phyloP scores from a whole-genome alignment of 2,329 filamentous ascomycete species.

The Lasiodiplodia hormozganensis region DNA sequence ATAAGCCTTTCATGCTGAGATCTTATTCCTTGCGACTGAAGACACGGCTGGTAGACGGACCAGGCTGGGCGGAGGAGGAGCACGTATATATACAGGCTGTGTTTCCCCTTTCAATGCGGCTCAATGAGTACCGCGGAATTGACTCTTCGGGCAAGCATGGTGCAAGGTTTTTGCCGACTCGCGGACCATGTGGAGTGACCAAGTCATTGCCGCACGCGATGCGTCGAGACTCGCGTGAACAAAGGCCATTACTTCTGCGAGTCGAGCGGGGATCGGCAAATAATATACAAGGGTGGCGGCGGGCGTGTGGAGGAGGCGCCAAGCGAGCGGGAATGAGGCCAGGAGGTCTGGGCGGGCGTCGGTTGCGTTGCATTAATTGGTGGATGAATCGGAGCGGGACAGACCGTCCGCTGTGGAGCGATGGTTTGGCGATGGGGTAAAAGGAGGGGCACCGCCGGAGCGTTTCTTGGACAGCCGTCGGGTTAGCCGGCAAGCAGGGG shows the following conservation, averaged over 20 bases:
- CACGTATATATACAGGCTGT: background rate
- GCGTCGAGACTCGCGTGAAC: background rate
- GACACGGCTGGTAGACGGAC: background rate
- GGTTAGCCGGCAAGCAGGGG: background rate
- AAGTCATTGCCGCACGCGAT: background rate
- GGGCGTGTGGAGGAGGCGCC: background rate
- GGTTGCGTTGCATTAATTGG: slow-evolving; percentile 11
- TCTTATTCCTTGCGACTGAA: background rate
- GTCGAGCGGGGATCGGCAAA: background rate
- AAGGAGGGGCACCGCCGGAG: slow-evolving; percentile 1
- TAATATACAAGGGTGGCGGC: background rate
- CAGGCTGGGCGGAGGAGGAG: background rate
- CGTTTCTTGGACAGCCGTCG: background rate
- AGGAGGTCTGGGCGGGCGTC: slow-evolving; percentile 1
- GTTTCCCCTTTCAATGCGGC: background rate
- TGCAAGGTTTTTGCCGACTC: background rate
- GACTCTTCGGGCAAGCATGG: background rate
- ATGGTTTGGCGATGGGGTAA: background rate
- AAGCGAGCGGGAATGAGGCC: slow-evolving; percentile 6
- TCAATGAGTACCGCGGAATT: background rate
- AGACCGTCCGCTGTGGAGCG: background rate
- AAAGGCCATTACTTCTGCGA: background rate
- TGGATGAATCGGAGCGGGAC: slow-evolving; percentile 13
- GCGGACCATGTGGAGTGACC: background rate
- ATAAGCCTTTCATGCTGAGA: background rate